Base-by-base conservation (phyloP, 192 early-diverging fungal genomes). In the Lobosporangium transversale region DNA sequence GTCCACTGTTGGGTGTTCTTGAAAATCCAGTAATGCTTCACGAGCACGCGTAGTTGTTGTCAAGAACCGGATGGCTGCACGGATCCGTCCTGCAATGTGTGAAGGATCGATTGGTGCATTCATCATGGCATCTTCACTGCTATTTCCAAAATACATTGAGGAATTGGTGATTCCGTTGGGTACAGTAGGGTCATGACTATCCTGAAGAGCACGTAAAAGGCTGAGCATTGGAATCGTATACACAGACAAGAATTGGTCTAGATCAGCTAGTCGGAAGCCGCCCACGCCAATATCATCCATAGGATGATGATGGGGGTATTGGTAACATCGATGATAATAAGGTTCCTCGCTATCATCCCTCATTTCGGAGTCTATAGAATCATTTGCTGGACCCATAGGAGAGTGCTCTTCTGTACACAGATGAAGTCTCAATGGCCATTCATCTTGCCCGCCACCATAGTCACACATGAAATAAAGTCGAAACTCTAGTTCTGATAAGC, bases 391-490 rank as follows among this genome's bases (percentile, higher is more conserved):
- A n/a, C n/a, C n/a, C n/a, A n/a, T n/a, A n/a, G 50, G 21, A 36
- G 17, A 15, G 29, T 33, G 35, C 18, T 2, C 20, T 18, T 56
- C 37, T 29, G 42, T 40, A 21, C 61, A 71, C 11, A 71, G n/a
- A 44, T 71, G 69, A 33, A 71, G n/a, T 30, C n/a, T 36, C 0
- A 43, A 29, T 1, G 29, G 23, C 0, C 17, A 14, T 15, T 59
- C 40, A 1, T 57, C 37, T 27, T 20, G n/a, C n/a, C n/a, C n/a
- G n/a, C 37, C 37, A 40, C 37, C 37, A 65, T 74, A 74, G 32
- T 65, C 62, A 20, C 70, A 74, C 47, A 74, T 40, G 14, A 74
- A 74, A 32, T 62, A 65, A 8, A 70, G 43, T 40, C 58, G 42
- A 33, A 58, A 59, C 12, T 59, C 49, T 15, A 63, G 21, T 0